These are phyloP conservation scores for Tuber calosporum DNA, from an alignment of 495 filamentous ascomycete species.

Conservation along the genomic window DNA sequence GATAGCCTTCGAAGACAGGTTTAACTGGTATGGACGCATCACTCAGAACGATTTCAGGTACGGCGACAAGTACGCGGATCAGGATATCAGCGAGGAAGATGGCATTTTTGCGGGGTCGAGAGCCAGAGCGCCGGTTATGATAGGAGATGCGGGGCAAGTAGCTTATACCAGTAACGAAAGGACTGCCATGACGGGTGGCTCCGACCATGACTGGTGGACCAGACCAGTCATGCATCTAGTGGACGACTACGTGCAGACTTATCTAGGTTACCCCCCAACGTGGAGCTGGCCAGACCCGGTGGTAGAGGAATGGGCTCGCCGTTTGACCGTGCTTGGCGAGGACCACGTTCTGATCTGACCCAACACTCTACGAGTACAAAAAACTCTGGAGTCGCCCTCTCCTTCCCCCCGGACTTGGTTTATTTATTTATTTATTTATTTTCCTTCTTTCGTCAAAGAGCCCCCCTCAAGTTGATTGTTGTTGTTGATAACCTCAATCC, in stretches of 20 bases:
- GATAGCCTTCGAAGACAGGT: neutral
- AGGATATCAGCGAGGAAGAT: neutral
- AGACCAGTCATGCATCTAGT: neutral
- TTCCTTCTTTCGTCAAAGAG: too few relatives aligned
- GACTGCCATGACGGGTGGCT: fast-evolving
- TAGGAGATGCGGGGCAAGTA: neutral
- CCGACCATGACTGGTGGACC: neutral
- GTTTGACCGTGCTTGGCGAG: neutral
- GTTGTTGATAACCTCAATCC: neutral
- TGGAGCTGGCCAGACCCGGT: neutral
- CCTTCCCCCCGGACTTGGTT: too few relatives aligned
- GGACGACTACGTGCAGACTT: neutral
- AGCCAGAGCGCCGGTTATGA: neutral
- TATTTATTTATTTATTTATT: neutral
- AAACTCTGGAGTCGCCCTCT: neutral
- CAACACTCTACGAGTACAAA: neutral
- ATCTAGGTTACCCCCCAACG: neutral
- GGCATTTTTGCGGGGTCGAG: fast-evolving
- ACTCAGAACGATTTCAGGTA: neutral
- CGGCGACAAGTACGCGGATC: neutral
- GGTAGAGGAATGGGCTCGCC: neutral
- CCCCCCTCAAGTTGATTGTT: too few relatives aligned
- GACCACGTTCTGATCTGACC: neutral
- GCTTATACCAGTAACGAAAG: neutral
- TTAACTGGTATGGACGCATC: conserved; percentile 2